Percentiles rank a stretch among this genome's conserved stretches.
Evolutionary conservation across 129 eudicot species (phyloP).

Genomic region (Heracleum sosnowskyi): DNA sequence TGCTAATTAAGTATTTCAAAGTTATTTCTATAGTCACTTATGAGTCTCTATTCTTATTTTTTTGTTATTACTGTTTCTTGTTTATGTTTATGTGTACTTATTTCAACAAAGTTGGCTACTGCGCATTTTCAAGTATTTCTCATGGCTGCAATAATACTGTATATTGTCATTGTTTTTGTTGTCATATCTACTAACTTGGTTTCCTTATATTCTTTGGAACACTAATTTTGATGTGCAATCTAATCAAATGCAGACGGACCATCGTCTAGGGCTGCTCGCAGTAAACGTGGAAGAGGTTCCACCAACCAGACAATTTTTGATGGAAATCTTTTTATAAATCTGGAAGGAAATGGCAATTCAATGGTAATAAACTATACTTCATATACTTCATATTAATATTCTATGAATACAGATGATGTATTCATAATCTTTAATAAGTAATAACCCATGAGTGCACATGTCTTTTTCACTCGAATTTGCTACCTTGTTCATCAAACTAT

Average conservation of each 20-base stretch:
- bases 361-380: conserved; percentile 35
- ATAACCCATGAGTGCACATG: not conserved
- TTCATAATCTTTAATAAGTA: not conserved
- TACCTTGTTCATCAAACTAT: not conserved
- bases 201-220: not conserved
- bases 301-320: conserved; percentile 41
- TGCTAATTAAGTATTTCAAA: not conserved
- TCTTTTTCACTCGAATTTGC: not conserved
- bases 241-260: conserved; percentile 31
- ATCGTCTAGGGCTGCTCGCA: conserved; percentile 26
- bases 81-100: not conserved
- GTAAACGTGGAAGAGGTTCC: conserved; percentile 54
- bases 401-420: not conserved
- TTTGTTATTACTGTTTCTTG: not conserved
- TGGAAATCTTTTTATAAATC: conserved; percentile 42
- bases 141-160: not conserved
- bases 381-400: not conserved
- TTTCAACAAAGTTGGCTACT: not conserved
- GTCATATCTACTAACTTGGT: not conserved
- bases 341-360: conserved; percentile 44
- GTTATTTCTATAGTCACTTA: not conserved
- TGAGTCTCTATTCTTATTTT: not conserved
- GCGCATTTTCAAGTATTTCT: not conserved
- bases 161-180: not conserved
- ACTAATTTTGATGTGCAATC: not conserved